Evolutionary conservation across 345 rosid genomes (phyloP).

Genomic region (Boechera stricta): DNA sequence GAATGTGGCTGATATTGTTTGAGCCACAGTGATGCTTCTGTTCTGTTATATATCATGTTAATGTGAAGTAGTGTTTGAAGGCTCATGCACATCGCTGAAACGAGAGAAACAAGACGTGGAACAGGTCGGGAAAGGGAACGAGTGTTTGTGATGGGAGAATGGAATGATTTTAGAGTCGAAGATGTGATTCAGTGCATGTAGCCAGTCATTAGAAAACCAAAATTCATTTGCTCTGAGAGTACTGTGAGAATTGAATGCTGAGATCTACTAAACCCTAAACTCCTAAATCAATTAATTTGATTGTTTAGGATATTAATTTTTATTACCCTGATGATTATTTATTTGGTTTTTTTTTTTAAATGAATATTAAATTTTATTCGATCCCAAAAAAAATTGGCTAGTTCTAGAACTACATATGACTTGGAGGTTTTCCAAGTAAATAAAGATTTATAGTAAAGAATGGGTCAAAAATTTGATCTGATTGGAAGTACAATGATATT

Average conservation of each 20-base stretch:
- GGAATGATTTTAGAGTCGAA: constrained; percentile 73
- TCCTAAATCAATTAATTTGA: background rate
- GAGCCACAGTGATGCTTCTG: too few species aligned
- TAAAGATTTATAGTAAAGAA: too few species aligned
- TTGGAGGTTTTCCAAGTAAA: too few species aligned
- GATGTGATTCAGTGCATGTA: constrained; percentile 88
- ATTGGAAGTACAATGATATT: too few species aligned
- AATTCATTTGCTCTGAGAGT: constrained; percentile 82
- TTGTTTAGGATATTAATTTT: constrained; percentile 15
- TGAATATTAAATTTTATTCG: too few species aligned
- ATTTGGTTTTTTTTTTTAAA: too few species aligned
- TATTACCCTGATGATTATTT: background rate
- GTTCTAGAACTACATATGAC: too few species aligned
- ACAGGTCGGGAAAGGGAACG: constrained; percentile 76
- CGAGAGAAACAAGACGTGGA: constrained; percentile 92
- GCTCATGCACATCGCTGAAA: constrained; percentile 77
- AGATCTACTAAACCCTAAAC: constrained; percentile 2
- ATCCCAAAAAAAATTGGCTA: too few species aligned
- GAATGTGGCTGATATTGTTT: too few species aligned
- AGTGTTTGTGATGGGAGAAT: constrained; percentile 80
- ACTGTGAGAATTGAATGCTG: constrained; percentile 83
- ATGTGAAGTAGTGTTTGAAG: constrained; percentile 75
- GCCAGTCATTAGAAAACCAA: constrained; percentile 78
- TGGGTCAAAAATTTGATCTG: too few species aligned
- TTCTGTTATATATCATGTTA: too few species aligned